Evolutionary conservation across 306 rosid species (phyloP), one percentile per base, ranked within the genome.

Genomic region (Cyclanthera cordifolia): DNA sequence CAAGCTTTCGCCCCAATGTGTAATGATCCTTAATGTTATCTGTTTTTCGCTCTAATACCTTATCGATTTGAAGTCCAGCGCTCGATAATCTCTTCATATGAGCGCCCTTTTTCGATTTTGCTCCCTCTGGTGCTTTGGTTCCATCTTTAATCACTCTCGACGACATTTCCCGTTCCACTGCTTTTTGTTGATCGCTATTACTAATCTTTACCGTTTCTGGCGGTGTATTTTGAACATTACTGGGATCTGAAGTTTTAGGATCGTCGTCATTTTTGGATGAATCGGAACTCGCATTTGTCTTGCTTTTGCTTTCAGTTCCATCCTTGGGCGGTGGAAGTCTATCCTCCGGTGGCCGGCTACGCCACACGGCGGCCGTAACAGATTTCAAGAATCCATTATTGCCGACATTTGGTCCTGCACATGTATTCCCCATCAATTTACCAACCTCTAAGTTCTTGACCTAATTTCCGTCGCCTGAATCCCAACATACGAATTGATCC

Each of bases 361-460:
- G 80, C 88, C 85, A 84, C 30, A 89, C 79, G 19, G 86, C 91
- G 2, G 88, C 93, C 8, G 91, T 56, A 12, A 93, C 84, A 69
- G 89, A 77, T 76, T 93, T 94, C 41, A 85, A 70, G 80, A 93
- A 87, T 43, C 93, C 88, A 67, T n/a, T n/a, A n/a, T 82, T 73
- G 25, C 88, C 83, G 45, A 74, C 61, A 78, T 75, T 90, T 58
- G 96, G 95, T 64, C 98, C 98, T 16, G 85, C 87, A 13, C 99
- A 93, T 75, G 84, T 85, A 82, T 93, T 93, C 76, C 99, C 99
- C 99, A 93, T 93, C 73, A 83, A 82, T 74, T 58, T 51, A 56
- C 50, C 12, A 20, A 69, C 73, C 58, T 46, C 69, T 73, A 76
- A 69, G 69, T 50, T 55, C 66, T 78, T 57, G 69, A 66, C 70